Evolutionary conservation across 176 grass and related monocot species (phyloP), one percentile per base, ranked within the genome.

Genomic region (Themeda triandra): DNA sequence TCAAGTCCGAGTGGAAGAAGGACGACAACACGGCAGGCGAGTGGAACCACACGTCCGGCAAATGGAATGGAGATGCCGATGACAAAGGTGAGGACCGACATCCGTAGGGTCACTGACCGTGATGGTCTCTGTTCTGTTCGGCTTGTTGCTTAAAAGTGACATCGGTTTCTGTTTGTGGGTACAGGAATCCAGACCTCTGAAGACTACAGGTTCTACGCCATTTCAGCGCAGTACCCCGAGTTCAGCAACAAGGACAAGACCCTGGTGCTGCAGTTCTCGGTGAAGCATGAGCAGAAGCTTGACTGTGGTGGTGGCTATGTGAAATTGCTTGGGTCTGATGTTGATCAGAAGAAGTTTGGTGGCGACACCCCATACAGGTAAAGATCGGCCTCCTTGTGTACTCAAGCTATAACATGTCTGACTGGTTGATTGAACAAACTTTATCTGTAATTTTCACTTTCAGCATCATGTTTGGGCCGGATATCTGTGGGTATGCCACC

Each of bases 261-360:
- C 40, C 53, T 99, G 8, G 96, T 99, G 85, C 80, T 99, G 58
- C 96, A 99, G 59, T 99, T 99, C 77, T 86, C 96, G 28, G 93
- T 92, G 35, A 99, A 99, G 86, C 96, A 96, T 23, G 96, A 99
- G 77, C 96, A 99, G 78, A 99, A 99, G 53, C 90, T 99, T 29
- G 96, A 96, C 79, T 99, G 96, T 0, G 96, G 93, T 30, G 96
- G 96, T 86, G 93, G 93, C 8, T 99, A 99, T 19, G 86, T 99
- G 13, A 99, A 99, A 75, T 70, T 99, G 73, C 89, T 99, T 54
- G 92, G 90, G 23, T 88, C 88, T 76, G 96, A 96, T 70, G 44
- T 96, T 49, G 93, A 99, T 71, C 96, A 96, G 80, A 99, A 94
- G 93, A 99, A 99, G 63, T 99, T 99, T 37, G 93, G 96, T 42